Evolutionary conservation across 495 filamentous ascomycete genomes (phyloP).

Genomic region (Astrocystis sublimbata): DNA sequence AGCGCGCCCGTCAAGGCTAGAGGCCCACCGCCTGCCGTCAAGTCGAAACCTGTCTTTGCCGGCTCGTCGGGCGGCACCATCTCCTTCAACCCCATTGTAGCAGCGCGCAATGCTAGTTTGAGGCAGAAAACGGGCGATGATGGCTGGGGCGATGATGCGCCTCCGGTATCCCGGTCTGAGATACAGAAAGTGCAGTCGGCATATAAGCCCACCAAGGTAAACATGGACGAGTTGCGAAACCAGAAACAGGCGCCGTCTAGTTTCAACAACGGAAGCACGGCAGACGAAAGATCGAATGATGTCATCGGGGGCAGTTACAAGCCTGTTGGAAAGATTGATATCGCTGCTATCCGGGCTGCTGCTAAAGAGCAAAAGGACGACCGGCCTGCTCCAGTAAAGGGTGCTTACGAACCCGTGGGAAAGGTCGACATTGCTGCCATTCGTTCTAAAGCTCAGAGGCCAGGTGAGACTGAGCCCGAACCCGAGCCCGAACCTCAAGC

Average conservation of each 20-base stretch:
- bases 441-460: slow-evolving; percentile 72
- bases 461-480: slow-evolving; percentile 44
- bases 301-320: slow-evolving; percentile 91
- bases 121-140: slow-evolving; percentile 58
- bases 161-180: slow-evolving; percentile 78
- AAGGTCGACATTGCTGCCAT: slow-evolving; percentile 96
- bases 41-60: slow-evolving; percentile 87
- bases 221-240: slow-evolving; percentile 73
- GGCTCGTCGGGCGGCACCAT: slow-evolving; percentile 65
- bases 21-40: slow-evolving; percentile 66
- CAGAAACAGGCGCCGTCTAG: slow-evolving; percentile 65
- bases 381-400: slow-evolving; percentile 79
- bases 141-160: slow-evolving; percentile 96
- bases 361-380: slow-evolving; percentile 73
- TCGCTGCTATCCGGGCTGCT: slow-evolving; percentile 80
- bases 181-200: slow-evolving; percentile 92
- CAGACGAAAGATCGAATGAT: slow-evolving; percentile 51
- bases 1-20: slow-evolving; percentile 51
- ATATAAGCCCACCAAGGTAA: slow-evolving; percentile 92
- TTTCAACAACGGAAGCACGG: slow-evolving; percentile 42
- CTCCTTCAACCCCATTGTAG: slow-evolving; percentile 64
- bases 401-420: slow-evolving; percentile 87
- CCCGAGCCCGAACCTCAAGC: too few relatives aligned
- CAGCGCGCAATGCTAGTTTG: slow-evolving; percentile 48
- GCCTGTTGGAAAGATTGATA: slow-evolving; percentile 94